Evolutionary conservation across 805 yeast genomes (phyloP), one percentile per base, ranked within the genome.

Genomic region (Candida tibetensis): DNA sequence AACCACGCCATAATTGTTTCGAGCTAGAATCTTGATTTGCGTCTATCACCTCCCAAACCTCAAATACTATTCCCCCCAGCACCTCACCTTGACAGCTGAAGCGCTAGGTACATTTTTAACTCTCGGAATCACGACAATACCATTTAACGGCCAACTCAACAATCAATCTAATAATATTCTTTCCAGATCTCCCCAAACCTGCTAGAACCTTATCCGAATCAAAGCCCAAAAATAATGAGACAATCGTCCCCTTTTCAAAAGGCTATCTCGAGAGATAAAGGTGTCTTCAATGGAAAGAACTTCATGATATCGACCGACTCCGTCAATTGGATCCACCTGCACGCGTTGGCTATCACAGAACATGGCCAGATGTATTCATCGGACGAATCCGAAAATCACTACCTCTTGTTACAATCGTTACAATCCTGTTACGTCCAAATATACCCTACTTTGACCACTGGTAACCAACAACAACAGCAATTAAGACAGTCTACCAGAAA

Each of bases 361-460:
- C 49, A 58, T 23, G 74, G 74, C 27, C 57, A 59, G 31, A 39
- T 69, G 28, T 57, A 49, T 37, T 62, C 64, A 21, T 41, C 53
- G 9, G 69, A 61, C 44, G 66, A 60, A 17, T 45, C 44, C 16
- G 62, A 57, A 25, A 49, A 51, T 33, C 57, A 55, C 36, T 55
- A 57, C 41, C 44, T 66, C 10, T 53, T 68, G 8, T 44, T 67
- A 22, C 59, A 56, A 30, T 57, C 53, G 30, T 53, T 69, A 23
- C 74, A 69, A 47, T 56, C 70, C 13, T 68, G 74, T 48, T 60
- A 50, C 38, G 64, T 69, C 9, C 72, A 63, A 37, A 49, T 69
- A 19, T 55, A 49, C 27, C 62, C 72, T 5, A 51, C 52, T 34
- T 37, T 58, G 28, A 44, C 38, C 25, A 26, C 30, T 14, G 18